A percentile compares a stretch with the other conserved stretches of the same genome.
Evolutionary conservation across 2,329 filamentous ascomycete species (phyloP).

Genomic region (Nannizziopsis arthrosporioides): DNA sequence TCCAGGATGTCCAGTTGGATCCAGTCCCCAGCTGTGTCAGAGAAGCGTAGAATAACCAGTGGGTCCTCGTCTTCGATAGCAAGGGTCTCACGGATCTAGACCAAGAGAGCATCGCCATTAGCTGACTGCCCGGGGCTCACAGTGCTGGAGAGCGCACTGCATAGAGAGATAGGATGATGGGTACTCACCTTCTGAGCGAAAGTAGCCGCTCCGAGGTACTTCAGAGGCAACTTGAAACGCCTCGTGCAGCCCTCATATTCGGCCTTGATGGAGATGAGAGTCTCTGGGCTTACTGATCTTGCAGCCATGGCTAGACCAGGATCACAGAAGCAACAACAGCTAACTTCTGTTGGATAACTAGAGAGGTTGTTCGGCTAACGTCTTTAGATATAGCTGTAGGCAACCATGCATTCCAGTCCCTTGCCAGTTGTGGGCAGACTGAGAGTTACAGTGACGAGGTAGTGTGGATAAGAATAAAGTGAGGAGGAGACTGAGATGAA

Average conservation of each 20-base stretch:
- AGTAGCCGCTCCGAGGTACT: conserved; percentile 61
- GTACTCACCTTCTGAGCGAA: conserved; percentile 72
- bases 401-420: too few relatives aligned
- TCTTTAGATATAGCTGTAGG: not conserved
- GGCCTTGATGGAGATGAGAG: conserved; percentile 75
- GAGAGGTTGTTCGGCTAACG: conserved; percentile 2
- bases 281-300: conserved; percentile 48
- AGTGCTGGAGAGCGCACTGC: conserved; percentile 3
- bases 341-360: conserved; percentile 15
- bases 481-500: not conserved
- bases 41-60: conserved; percentile 78
- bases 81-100: conserved; percentile 59
- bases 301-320: conserved; percentile 31
- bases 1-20: conserved; percentile 69
- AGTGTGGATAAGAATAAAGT: not conserved
- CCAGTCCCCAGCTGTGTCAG: conserved; percentile 76
- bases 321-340: conserved; percentile 20
- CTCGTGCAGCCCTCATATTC: conserved; percentile 62
- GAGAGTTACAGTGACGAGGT: not conserved
- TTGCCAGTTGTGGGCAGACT: not conserved
- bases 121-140: conserved; percentile 60
- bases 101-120: conserved; percentile 41
- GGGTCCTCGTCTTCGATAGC: conserved; percentile 50
- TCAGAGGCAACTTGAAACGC: conserved; percentile 79
- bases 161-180: conserved; percentile 15